Percentiles rank a stretch among this genome's conserved stretches.
Evolutionary conservation across 495 filamentous ascomycete species (phyloP).

Genomic region (Aspergillus nanangensis): DNA sequence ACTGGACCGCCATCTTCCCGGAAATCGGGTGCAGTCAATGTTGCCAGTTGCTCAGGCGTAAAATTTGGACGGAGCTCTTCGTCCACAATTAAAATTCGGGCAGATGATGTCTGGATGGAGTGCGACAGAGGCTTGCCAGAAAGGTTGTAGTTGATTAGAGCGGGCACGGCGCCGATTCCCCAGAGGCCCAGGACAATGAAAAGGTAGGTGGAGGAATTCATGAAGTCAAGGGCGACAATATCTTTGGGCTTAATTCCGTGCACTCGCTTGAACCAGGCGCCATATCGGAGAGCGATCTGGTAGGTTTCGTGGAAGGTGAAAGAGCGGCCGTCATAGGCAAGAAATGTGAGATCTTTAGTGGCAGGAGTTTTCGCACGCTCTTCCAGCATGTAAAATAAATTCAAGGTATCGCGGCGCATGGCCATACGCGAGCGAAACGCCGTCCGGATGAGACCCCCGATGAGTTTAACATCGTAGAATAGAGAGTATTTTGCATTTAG

Average conservation of each 20-base stretch:
- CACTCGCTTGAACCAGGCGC: conserved; percentile 72
- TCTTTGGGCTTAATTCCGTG: conserved; percentile 68
- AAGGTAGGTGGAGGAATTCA: conserved; percentile 77
- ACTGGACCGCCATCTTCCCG: conserved; percentile 47
- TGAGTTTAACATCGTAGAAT: conserved; percentile 57
- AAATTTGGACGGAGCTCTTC: conserved; percentile 55
- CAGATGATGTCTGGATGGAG: conserved; percentile 66
- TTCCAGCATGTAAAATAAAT: conserved; percentile 79
- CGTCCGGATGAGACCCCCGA: conserved; percentile 45
- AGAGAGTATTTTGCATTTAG: conserved; percentile 70
- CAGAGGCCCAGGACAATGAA: conserved; percentile 85
- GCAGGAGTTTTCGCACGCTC: conserved; percentile 53
- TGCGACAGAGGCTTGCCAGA: conserved; percentile 71
- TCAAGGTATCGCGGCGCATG: conserved; percentile 57
- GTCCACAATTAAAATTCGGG: conserved; percentile 72
- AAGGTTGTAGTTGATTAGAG: conserved; percentile 93
- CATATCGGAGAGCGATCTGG: conserved; percentile 69
- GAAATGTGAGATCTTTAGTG: conserved; percentile 53
- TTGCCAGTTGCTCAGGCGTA: conserved; percentile 39
- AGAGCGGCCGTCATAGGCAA: conserved; percentile 68
- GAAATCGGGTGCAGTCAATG: conserved; percentile 37
- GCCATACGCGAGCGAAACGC: conserved; percentile 33
- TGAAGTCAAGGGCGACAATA: conserved; percentile 84
- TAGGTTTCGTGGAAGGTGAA: conserved; percentile 86
- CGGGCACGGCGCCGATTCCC: conserved; percentile 85